Evolutionary conservation across 2,329 filamentous ascomycete genomes (phyloP), one percentile per base, ranked within the genome.

Genomic region (Aspergillus pseudotamarii): DNA sequence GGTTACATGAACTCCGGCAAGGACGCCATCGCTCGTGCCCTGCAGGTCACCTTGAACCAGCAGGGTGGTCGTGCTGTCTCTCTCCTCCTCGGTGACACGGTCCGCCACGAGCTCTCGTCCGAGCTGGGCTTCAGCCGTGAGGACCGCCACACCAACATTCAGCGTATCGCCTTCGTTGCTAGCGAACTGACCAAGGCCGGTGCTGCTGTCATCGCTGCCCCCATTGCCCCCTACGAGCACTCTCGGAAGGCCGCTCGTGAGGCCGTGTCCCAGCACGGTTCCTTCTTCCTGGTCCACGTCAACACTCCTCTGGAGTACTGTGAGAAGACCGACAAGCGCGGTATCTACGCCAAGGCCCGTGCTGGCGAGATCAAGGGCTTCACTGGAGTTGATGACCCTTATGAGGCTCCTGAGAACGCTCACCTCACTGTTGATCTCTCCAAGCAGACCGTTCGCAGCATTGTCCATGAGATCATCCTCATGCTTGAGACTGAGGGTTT

Each of bases 31-130:
- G 95, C 93, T 58, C 92, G 95, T 72, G 95, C 95, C 48, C 87
- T 99, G 66, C 95, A 99, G 82, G 93, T 97, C 62, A 98, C 94
- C 0, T 88, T 99, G 68, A 98, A 98, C 87, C 94, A 99, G 85
- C 94, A 97, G 82, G 94, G 94, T 69, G 95, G 95, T 64, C 93
- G 95, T 63, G 92, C 93, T 67, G 95, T 98, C 62, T 96, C 94
- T 21, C 90, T 99, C 76, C 88, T 99, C 55, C 88, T 99, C 63
- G 95, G 95, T 73, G 95, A 99, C 83, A 98, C 93, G 8, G 94
- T 99, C 68, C 93, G 95, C 73, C 86, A 88, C 74, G 95, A 98
- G 83, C 89, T 99, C 57, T 97, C 93, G 12, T 91, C 93, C 2
- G 95, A 98, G 81, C 91, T 99, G 16, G 95, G 95, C 77, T 99